Percentiles rank a stretch among this genome's conserved stretches.
These are phyloP conservation scores for Syzygium malaccense DNA, from an alignment of 441 rosid genomes.

Conservation along the genomic window DNA sequence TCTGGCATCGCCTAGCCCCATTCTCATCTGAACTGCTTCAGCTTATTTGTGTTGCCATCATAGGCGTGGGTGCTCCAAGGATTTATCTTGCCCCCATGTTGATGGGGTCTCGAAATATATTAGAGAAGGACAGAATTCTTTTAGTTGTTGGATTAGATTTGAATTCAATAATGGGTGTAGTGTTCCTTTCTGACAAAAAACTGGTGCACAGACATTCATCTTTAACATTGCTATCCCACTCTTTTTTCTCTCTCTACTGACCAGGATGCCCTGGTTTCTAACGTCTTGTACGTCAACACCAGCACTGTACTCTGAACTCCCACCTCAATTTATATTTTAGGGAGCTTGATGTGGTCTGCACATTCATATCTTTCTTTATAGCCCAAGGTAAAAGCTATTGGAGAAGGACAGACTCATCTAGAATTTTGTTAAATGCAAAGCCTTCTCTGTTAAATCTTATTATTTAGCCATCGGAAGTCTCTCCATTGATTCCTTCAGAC, in stretches of 20 bases:
- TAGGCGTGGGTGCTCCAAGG: background rate
- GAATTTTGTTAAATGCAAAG: background rate
- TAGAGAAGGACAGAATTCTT: background rate
- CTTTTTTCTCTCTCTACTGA: background rate
- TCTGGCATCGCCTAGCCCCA: background rate
- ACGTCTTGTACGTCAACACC: background rate
- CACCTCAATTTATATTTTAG: background rate
- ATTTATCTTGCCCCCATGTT: background rate
- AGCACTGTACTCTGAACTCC: background rate
- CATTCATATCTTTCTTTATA: background rate
- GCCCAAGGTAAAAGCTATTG: background rate
- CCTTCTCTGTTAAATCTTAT: background rate
- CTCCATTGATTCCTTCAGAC: background rate
- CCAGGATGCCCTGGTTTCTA: background rate
- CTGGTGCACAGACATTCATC: background rate
- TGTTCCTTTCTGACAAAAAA: background rate
- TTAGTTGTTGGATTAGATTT: background rate
- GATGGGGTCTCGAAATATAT: background rate
- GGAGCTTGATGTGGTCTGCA: background rate
- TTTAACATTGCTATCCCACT: background rate
- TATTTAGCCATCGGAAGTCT: background rate
- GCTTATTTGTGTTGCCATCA: background rate
- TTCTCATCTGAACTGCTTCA: background rate
- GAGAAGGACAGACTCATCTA: background rate
- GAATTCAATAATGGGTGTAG: background rate